Conservation (phyloP, 2,329 filamentous ascomycete genomes). For the Pseudocercospora macadamiae region DNA sequence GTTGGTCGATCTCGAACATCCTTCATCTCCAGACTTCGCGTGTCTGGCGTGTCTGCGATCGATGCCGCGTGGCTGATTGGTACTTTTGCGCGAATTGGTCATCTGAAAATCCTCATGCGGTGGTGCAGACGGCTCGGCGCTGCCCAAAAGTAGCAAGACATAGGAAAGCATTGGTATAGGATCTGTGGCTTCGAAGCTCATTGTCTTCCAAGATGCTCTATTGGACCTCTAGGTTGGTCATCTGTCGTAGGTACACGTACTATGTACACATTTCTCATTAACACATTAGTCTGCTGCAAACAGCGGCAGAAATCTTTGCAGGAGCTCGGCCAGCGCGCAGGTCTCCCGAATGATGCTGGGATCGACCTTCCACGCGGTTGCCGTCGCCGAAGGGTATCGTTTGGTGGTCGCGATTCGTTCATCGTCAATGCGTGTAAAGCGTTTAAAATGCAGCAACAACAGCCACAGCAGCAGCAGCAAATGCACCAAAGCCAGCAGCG, state of each 20-base stretch:
- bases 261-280: conserved; percentile 7
- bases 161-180: background rate
- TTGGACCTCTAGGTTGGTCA: background rate
- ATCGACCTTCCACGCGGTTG: background rate
- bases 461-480: conserved; percentile 11
- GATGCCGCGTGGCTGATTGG: background rate
- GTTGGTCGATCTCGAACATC: background rate
- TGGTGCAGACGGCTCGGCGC: background rate
- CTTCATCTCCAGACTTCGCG: background rate
- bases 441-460: conserved; percentile 12
- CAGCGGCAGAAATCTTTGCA: conserved; percentile 4
- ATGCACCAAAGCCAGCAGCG: conserved; percentile 11
- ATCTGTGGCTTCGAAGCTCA: background rate
- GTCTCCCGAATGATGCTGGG: background rate
- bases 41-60: background rate
- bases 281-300: conserved; percentile 6
- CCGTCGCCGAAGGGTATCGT: conserved; percentile 1
- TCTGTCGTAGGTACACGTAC: background rate
- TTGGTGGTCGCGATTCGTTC: background rate
- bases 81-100: background rate
- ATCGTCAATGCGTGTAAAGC: background rate
- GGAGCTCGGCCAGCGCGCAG: background rate
- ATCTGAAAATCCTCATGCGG: background rate
- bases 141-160: background rate
- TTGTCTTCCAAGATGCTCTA: background rate